Evolutionary conservation across 495 filamentous ascomycete species (phyloP).

Genomic region (Neurospora sp.): DNA sequence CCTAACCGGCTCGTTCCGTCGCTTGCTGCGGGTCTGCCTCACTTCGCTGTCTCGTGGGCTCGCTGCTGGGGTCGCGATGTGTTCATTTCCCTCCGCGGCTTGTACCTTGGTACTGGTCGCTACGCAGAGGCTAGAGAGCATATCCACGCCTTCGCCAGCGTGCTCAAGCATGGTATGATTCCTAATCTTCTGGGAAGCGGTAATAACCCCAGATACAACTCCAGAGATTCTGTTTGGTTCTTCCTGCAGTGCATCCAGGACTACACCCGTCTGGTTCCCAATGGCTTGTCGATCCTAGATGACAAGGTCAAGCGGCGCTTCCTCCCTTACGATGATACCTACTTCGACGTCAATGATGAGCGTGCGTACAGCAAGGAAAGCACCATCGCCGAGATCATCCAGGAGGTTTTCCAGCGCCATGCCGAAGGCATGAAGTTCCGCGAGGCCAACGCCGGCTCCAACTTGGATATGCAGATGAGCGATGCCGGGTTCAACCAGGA

Average conservation of each 20-base stretch:
- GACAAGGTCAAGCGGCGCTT: conserved; percentile 79
- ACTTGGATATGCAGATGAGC: conserved; percentile 88
- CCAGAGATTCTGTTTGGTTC: conserved; percentile 95
- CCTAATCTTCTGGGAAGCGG: conserved; percentile 87
- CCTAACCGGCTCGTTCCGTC: conserved; percentile 74
- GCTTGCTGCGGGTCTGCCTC: conserved; percentile 86
- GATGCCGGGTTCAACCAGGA: conserved; percentile 84
- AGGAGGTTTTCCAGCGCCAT: conserved; percentile 87
- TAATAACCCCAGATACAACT: conserved; percentile 88
- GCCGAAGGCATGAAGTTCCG: conserved; percentile 80
- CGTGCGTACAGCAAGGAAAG: conserved; percentile 77
- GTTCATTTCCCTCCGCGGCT: conserved; percentile 87
- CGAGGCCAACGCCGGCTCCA: conserved; percentile 86
- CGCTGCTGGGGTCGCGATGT: conserved; percentile 96
- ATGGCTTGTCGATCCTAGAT: conserved; percentile 63
- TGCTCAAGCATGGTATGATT: conserved; percentile 98
- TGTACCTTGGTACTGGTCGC: conserved; percentile 80
- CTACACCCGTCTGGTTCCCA: conserved; percentile 72
- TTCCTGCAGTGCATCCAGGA: conserved; percentile 92
- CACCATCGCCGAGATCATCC: conserved; percentile 77
- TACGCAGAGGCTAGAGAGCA: conserved; percentile 85
- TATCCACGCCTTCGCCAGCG: conserved; percentile 89
- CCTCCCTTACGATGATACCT: conserved; percentile 88
- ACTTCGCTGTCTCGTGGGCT: conserved; percentile 91
- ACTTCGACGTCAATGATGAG: conserved; percentile 70